Percentiles rank a stretch among this genome's conserved stretches.
Conservation (phyloP, 1,284 basidiomycete species). For the Pseudozyma sp. region DNA sequence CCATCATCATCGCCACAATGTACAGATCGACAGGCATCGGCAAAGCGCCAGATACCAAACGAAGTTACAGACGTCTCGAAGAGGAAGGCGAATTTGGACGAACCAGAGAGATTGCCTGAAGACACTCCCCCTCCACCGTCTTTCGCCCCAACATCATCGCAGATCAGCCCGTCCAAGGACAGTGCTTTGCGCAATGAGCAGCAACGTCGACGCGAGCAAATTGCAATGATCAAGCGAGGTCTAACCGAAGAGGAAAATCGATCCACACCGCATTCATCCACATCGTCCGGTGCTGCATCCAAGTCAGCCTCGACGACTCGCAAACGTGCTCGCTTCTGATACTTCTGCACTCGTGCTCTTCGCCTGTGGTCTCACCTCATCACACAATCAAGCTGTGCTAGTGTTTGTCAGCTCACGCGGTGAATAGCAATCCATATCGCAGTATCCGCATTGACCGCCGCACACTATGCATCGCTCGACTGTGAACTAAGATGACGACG, state of each 20-base stretch:
- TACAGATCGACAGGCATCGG: neutral
- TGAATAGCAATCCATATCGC: too few species aligned
- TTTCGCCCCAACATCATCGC: constrained; percentile 1
- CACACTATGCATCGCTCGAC: too few species aligned
- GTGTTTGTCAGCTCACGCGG: too few species aligned
- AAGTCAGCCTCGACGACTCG: neutral
- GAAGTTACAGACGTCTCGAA: neutral
- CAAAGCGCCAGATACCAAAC: neutral
- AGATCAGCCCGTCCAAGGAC: constrained; percentile 4
- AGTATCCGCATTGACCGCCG: too few species aligned
- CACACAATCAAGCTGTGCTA: too few species aligned
- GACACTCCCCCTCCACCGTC: constrained; percentile 9
- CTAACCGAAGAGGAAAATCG: neutral
- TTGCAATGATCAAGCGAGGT: constrained; percentile 29
- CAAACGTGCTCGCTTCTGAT: constrained; percentile 35
- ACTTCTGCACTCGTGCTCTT: too few species aligned
- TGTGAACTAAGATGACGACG: too few species aligned
- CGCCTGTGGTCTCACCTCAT: too few species aligned
- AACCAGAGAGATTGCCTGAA: neutral
- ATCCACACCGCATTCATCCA: neutral
- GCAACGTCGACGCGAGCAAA: constrained; percentile 26
- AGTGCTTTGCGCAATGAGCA: constrained; percentile 20
- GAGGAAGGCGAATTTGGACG: neutral
- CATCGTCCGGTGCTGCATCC: neutral
- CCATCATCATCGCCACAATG: neutral